Evolutionary conservation across 2,329 filamentous ascomycete genomes (phyloP).

Genomic region (Clonostachys rosea): DNA sequence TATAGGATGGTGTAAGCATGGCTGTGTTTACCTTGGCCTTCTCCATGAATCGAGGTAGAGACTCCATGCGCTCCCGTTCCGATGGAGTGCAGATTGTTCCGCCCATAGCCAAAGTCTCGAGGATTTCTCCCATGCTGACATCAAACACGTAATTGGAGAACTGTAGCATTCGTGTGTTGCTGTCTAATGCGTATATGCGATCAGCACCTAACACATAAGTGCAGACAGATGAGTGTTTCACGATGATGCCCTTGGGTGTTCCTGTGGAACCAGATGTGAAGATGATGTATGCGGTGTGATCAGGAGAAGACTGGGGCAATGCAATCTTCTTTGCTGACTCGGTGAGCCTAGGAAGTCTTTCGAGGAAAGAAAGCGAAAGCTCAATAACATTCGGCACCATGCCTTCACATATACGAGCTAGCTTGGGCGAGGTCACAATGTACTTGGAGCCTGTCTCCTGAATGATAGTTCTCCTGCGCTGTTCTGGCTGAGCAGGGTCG

Average conservation of each 20-base stretch:
- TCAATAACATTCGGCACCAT: not conserved
- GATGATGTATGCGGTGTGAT: constrained; percentile 5
- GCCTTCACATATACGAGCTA: constrained; percentile 12
- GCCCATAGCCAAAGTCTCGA: constrained; percentile 10
- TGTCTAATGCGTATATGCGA: constrained; percentile 33
- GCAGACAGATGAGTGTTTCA: constrained; percentile 7
- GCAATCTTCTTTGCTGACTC: not conserved
- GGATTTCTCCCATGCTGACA: constrained; percentile 26
- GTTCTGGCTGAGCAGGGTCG: constrained; percentile 1
- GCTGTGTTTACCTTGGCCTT: constrained; percentile 4
- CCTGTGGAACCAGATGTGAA: constrained; percentile 18
- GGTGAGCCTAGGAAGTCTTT: not conserved
- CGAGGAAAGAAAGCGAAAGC: not conserved
- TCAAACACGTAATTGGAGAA: constrained; percentile 48
- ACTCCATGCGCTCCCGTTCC: constrained; percentile 8
- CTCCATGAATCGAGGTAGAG: constrained; percentile 1
- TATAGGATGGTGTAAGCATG: not conserved
- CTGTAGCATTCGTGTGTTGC: constrained; percentile 38
- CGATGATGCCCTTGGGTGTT: constrained; percentile 12
- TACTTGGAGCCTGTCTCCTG: constrained; percentile 3
- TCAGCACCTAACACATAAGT: not conserved
- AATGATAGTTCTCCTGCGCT: constrained; percentile 3
- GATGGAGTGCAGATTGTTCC: constrained; percentile 13
- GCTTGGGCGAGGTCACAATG: constrained; percentile 3
- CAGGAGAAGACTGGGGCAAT: not conserved